Evolutionary conservation across 108 stramenopile genomes (phyloP).

Genomic region (Asterionellopsis glacialis): DNA sequence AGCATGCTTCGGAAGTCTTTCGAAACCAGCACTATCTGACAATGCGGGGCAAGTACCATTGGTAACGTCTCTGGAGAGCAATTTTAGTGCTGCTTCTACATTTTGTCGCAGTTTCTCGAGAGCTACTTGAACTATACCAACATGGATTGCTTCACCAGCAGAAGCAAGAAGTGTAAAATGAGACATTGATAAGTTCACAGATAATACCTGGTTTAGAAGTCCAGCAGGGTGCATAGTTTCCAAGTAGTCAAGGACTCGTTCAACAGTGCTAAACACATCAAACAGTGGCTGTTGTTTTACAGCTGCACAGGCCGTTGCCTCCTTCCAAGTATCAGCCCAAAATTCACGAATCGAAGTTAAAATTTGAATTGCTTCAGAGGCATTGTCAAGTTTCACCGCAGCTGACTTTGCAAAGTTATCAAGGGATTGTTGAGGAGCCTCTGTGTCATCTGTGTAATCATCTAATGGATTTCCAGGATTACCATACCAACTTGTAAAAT

Average conservation of each 20-base stretch:
- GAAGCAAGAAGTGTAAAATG: constrained; percentile 61
- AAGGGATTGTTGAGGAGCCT: constrained; percentile 4
- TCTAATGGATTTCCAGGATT: constrained; percentile 70
- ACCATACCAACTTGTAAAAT: constrained; percentile 84
- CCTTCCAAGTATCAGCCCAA: constrained; percentile 78
- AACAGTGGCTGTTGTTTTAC: constrained; percentile 78
- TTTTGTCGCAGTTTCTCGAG: constrained; percentile 39
- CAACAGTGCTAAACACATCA: constrained; percentile 63
- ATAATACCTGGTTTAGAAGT: constrained; percentile 73
- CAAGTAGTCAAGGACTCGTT: constrained; percentile 72
- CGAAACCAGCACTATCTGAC: neutral
- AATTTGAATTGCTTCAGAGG: constrained; percentile 62
- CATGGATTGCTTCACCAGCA: constrained; percentile 40
- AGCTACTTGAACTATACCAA: constrained; percentile 36
- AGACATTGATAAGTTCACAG: constrained; percentile 65
- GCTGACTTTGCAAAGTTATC: constrained; percentile 22
- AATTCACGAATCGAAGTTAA: constrained; percentile 66
- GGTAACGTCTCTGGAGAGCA: constrained; percentile 58
- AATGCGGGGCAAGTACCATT: constrained; percentile 7
- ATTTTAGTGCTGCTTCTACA: constrained; percentile 47
- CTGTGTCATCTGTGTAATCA: constrained; percentile 45
- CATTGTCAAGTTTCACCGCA: constrained; percentile 45
- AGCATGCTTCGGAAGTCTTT: constrained; percentile 1
- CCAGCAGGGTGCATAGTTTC: constrained; percentile 83
- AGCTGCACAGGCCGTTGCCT: constrained; percentile 57